Evolutionary conservation across 2,329 filamentous ascomycete genomes (phyloP), one percentile per base, ranked within the genome.

Genomic region (Neonectria neomacrospora): DNA sequence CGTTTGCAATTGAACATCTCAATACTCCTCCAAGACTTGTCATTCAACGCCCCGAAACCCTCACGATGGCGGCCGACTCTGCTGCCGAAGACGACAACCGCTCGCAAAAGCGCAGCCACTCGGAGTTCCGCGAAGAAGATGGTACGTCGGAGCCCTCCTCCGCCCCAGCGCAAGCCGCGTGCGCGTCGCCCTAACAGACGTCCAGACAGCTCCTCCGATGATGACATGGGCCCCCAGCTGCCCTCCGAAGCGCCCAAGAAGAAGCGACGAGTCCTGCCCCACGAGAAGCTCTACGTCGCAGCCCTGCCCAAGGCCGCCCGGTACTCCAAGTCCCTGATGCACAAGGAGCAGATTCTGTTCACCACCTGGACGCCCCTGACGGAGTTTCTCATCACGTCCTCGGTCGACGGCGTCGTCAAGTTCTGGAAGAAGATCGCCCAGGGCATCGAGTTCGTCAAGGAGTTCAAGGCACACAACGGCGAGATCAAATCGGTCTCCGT

Each of bases 241-340:
- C 95, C 96, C 45, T 91, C 93, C 2, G 86, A 90, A 53, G 90
- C 90, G 2, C 91, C 89, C 58, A 95, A 95, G 83, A 97, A 96
- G 86, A 97, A 97, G 82, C 90, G 92, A 67, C 88, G 94, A 72
- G 92, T 92, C 72, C 88, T 99, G 2, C 93, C 93, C 2, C 95
- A 97, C 81, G 95, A 98, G 80, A 97, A 96, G 78, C 89, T 98
- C 73, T 98, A 97, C 80, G 83, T 98, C 67, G 92, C 93, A 62
- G 95, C 96, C 41, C 86, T 99, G 39, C 96, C 96, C 5, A 88
- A 87, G 54, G 92, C 93, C 20, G 74, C 85, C 39, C 91, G 93
- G 48, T 99, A 99, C 80, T 97, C 92, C 62, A 97, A 94, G 75
- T 98, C 96, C 48, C 84, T 99, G 74, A 99, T 99, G 96, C 96